phyloP scores from a whole-genome alignment of 179 eudicot species.

The Beta macrorhiza region DNA sequence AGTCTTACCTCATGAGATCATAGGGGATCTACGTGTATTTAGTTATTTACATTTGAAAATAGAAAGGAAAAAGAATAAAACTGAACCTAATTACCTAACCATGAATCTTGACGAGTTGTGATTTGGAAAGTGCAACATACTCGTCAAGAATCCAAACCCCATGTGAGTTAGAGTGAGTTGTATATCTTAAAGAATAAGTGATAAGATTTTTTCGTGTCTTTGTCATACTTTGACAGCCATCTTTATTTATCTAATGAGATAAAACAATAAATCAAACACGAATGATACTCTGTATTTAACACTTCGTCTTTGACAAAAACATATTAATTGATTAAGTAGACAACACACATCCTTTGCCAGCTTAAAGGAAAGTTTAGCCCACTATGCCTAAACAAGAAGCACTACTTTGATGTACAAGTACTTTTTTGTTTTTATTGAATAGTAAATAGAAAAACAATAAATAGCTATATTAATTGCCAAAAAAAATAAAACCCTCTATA shows the following conservation, averaged over 20 bases:
- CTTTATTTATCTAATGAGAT: neutral
- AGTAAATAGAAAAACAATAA: no score
- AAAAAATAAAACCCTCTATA: no score
- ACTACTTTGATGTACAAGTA: neutral
- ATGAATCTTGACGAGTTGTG: neutral
- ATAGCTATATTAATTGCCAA: no score
- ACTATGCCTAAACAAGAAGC: neutral
- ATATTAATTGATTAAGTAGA: constrained; percentile 4
- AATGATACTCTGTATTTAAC: constrained; percentile 1
- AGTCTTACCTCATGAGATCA: no score
- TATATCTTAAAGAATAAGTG: neutral
- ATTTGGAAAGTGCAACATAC: neutral
- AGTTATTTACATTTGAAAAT: no score
- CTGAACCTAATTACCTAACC: no score
- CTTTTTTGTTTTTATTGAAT: no score
- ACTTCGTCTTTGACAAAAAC: constrained; percentile 18
- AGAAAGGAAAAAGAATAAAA: no score
- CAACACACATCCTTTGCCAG: constrained; percentile 13
- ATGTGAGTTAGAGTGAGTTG: constrained; percentile 1
- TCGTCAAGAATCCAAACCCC: neutral
- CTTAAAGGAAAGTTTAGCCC: constrained; percentile 4
- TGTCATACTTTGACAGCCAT: constrained; percentile 3
- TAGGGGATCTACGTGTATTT: no score
- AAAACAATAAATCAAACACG: neutral
- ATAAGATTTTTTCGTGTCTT: neutral